A percentile compares a stretch with the other conserved stretches of the same genome.
Conservation (phyloP, 495 filamentous ascomycete species). For the Staphylotrichum longicolle region DNA sequence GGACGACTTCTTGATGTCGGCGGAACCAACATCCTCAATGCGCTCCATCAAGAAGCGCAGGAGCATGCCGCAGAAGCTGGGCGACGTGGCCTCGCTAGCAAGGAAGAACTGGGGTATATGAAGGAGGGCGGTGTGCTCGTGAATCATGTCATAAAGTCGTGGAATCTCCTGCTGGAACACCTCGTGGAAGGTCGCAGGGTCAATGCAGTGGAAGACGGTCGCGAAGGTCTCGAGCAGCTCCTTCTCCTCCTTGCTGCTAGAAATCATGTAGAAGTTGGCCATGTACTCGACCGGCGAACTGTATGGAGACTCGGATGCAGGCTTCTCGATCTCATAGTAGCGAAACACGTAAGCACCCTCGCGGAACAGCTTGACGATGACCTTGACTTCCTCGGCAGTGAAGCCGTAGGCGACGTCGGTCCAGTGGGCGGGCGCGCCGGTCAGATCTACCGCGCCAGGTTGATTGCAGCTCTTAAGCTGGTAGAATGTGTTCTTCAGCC, state of each 20-base stretch:
- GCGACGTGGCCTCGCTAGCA: conserved; percentile 94
- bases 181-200: conserved; percentile 97
- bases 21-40: conserved; percentile 90
- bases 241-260: conserved; percentile 92
- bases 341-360: conserved; percentile 94
- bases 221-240: conserved; percentile 97
- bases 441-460: conserved; percentile 64
- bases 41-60: conserved; percentile 94
- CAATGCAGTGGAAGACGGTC: conserved; percentile 97
- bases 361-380: conserved; percentile 95
- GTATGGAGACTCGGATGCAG: conserved; percentile 68
- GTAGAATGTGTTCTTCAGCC: conserved; percentile 94
- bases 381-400: conserved; percentile 92
- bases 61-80: conserved; percentile 96
- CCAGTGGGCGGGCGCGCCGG: conserved; percentile 85
- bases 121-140: conserved; percentile 88
- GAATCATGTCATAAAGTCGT: conserved; percentile 94
- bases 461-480: conserved; percentile 86
- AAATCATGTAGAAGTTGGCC: conserved; percentile 87
- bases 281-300: conserved; percentile 83
- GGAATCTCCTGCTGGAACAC: conserved; percentile 98
- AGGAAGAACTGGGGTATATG: conserved; percentile 98
- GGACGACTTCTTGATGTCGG: conserved; percentile 83
- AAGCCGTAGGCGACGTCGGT: conserved; percentile 94
- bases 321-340: conserved; percentile 89